phyloP scores from a whole-genome alignment of 192 early-diverging fungal genomes.

The Dispira parvispora region DNA sequence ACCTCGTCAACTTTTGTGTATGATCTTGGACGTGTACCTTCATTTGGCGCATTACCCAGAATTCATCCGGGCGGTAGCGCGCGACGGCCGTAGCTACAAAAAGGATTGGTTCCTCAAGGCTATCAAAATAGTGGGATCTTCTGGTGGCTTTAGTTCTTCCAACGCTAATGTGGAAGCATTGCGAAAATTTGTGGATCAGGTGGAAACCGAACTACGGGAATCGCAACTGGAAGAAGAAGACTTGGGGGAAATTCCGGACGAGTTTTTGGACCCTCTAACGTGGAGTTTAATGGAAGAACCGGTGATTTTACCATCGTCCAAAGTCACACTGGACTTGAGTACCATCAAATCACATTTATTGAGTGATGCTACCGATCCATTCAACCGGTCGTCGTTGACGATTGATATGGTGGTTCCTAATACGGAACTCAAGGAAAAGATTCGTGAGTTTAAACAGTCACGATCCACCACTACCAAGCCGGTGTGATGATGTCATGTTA shows the following conservation, averaged over 20 bases:
- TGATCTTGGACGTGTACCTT: constrained; percentile 73
- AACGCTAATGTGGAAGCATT: constrained; percentile 36
- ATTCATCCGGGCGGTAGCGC: constrained; percentile 73
- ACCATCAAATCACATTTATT: constrained; percentile 81
- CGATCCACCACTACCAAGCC: no score
- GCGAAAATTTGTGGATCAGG: constrained; percentile 45
- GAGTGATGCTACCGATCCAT: constrained; percentile 79
- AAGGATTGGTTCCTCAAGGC: constrained; percentile 68
- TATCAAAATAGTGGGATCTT: constrained; percentile 38
- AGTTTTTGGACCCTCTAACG: constrained; percentile 77
- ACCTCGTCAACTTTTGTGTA: constrained; percentile 62
- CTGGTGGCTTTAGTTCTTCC: constrained; percentile 42
- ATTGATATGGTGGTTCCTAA: constrained; percentile 78
- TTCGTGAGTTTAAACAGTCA: neutral
- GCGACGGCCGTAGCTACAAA: constrained; percentile 71
- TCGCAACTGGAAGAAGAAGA: constrained; percentile 59
- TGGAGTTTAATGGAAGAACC: constrained; percentile 87
- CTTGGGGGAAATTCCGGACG: constrained; percentile 67
- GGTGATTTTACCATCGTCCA: constrained; percentile 74
- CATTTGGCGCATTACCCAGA: constrained; percentile 35
- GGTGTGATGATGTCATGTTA: no score
- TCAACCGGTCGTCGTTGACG: constrained; percentile 74
- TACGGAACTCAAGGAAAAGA: constrained; percentile 25
- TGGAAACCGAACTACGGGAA: constrained; percentile 48
- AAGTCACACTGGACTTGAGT: constrained; percentile 63